Conservation (phyloP, 768 basidiomycete genomes). For the Kwoniella bestiolae region DNA sequence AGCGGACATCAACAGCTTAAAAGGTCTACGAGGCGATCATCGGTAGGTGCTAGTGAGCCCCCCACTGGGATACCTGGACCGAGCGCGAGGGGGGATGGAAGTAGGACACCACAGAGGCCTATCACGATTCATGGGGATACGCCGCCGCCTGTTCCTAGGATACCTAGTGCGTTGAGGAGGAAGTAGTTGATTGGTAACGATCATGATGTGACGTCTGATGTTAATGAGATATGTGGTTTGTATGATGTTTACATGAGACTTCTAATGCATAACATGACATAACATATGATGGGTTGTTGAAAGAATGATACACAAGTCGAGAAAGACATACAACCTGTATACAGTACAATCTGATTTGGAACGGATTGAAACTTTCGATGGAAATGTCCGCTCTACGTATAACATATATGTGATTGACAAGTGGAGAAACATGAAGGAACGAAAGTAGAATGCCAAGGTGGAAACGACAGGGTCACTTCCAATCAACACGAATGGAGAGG, state of each 20-base stretch:
- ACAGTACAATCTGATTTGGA: no score
- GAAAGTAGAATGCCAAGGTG: no score
- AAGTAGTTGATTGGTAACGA: background rate
- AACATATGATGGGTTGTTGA: no score
- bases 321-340: no score
- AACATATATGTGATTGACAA: no score
- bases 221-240: background rate
- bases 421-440: no score
- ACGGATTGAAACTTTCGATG: no score
- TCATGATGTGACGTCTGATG: background rate
- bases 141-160: constrained; percentile 50
- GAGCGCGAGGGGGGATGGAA: constrained; percentile 1
- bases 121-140: constrained; percentile 37
- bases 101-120: constrained; percentile 28
- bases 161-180: constrained; percentile 39
- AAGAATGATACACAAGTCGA: no score
- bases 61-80: constrained; percentile 42
- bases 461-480: background rate
- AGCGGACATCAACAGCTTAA: constrained; percentile 2
- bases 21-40: constrained; percentile 29
- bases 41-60: constrained; percentile 28
- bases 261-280: no score
- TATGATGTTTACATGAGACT: background rate
- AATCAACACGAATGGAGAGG: background rate
- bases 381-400: no score